Conservation (phyloP, 805 yeast genomes). For the Metschnikowia drakensbergensis region DNA sequence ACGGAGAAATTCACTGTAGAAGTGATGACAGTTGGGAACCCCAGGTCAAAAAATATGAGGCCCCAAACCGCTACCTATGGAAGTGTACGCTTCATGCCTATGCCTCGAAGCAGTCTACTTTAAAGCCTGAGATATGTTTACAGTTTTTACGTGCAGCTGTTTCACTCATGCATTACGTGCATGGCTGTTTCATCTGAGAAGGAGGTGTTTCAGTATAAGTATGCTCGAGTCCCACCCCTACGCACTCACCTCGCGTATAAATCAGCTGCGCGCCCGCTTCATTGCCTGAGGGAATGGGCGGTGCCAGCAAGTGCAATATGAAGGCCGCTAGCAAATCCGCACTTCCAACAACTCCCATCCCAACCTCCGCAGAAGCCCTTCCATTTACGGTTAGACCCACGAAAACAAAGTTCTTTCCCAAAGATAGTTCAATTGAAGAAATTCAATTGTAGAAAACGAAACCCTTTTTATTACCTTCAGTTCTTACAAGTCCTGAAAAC, state of each 20-base stretch:
- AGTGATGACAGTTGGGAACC: too few species aligned
- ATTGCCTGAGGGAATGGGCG: not conserved
- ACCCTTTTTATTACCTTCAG: too few species aligned
- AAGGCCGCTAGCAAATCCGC: not conserved
- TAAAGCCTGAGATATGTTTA: not conserved
- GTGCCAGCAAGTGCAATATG: constrained; percentile 1
- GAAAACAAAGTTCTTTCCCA: too few species aligned
- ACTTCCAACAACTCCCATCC: not conserved
- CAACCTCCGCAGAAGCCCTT: not conserved
- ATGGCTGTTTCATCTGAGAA: too few species aligned
- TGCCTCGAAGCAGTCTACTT: too few species aligned
- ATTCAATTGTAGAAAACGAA: not conserved
- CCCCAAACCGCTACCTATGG: too few species aligned
- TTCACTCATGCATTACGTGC: not conserved
- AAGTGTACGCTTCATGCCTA: too few species aligned
- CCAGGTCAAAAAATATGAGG: too few species aligned
- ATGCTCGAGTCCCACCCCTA: not conserved
- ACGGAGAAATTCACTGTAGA: not conserved
- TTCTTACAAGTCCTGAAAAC: too few species aligned
- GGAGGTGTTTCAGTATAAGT: not conserved
- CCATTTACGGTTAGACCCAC: too few species aligned
- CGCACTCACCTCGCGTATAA: not conserved
- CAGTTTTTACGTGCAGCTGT: not conserved
- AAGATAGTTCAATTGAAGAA: not conserved
- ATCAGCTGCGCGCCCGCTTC: not conserved